These are phyloP conservation scores for Plantago ovata DNA, from an alignment of 257 asterid species.

Conservation along the genomic window DNA sequence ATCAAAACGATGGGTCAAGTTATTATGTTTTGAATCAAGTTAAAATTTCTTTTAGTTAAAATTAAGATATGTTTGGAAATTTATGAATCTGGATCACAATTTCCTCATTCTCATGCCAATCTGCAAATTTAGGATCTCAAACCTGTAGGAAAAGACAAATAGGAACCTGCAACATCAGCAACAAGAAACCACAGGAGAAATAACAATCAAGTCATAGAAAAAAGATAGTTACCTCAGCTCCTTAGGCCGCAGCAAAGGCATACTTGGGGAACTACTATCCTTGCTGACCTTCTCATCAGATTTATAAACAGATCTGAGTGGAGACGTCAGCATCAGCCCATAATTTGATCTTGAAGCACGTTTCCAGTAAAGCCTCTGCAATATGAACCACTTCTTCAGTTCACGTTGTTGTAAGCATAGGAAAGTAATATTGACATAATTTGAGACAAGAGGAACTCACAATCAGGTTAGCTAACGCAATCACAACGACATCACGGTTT, in stretches of 20 bases:
- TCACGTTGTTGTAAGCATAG: slow-evolving; percentile 2
- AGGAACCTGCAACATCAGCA: slow-evolving; percentile 38
- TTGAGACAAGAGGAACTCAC: slow-evolving; percentile 41
- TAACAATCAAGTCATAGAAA: slow-evolving; percentile 15
- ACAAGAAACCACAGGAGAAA: slow-evolving; percentile 8
- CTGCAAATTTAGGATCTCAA: slow-evolving; percentile 47
- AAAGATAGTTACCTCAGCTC: slow-evolving; percentile 67
- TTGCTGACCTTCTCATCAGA: slow-evolving; percentile 43
- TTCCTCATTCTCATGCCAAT: slow-evolving; percentile 43
- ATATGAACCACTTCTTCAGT: slow-evolving; percentile 15
- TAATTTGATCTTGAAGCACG: slow-evolving; percentile 74
- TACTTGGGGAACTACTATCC: slow-evolving; percentile 34
- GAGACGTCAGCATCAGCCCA: slow-evolving; percentile 91
- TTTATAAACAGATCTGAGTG: slow-evolving; percentile 63
- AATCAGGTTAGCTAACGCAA: slow-evolving; percentile 89
- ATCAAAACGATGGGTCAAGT: too few relatives aligned
- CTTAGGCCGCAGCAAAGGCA: slow-evolving; percentile 80
- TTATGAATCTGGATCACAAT: slow-evolving; percentile 43
- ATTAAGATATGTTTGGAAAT: slow-evolving; percentile 23
- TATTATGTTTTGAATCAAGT: too few relatives aligned
- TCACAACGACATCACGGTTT: slow-evolving; percentile 80
- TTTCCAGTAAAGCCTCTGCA: slow-evolving; percentile 98
- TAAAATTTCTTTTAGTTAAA: slow-evolving; percentile 7
- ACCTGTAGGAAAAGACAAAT: slow-evolving; percentile 50
- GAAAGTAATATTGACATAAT: slow-evolving; percentile 1